Evolutionary conservation across 2,329 filamentous ascomycete genomes (phyloP), one percentile per base, ranked within the genome.

Genomic region (Aspergillus novofumigatus): DNA sequence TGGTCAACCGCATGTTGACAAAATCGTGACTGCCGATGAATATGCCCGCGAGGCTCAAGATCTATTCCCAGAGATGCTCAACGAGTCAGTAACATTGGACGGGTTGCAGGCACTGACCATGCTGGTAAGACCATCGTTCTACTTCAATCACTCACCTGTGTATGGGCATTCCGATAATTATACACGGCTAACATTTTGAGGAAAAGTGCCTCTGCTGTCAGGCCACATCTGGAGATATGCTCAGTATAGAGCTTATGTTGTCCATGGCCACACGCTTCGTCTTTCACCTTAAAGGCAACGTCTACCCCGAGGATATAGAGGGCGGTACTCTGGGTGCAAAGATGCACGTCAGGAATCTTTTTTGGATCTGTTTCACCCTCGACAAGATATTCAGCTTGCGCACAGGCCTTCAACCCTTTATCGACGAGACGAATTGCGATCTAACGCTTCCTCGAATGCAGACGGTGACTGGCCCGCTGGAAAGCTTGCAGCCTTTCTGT

Each of bases 251-350:
- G 10, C 23, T 55, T 14, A 10, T 55, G 3, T 32, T 52, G 20
- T 29, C 53, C 8, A 21, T 49, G 1, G 54, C 56, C n/a, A 51
- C 45, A 4, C 57, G 59, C 23, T 59, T 59, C 49, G 38, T 54
- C 25, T 57, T 52, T n/a, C 56, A 61, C 11, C 54, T 61, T 7
- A 50, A 55, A n/a, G 59, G 59, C 7, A 44, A 59, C 32, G 51
- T 59, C 14, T 32, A 21, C 2, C 35, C 56, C 20, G 44, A 20
- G 2, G 29, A 49, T 26, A 20, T 35, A 3, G 23, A 56, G 25
- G 23, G 29, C 11, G 38, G 29, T 6, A 41, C 42, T 2, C 42
- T 54, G 17, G 25, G n/a, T n/a, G 28, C 21, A 3, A 44, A 52
- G n/a, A 17, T 32, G 5, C 53, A 61, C 41, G 42, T 51, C 11